phyloP scores from a whole-genome alignment of 2,329 filamentous ascomycete species.

The Calonectria montana region DNA sequence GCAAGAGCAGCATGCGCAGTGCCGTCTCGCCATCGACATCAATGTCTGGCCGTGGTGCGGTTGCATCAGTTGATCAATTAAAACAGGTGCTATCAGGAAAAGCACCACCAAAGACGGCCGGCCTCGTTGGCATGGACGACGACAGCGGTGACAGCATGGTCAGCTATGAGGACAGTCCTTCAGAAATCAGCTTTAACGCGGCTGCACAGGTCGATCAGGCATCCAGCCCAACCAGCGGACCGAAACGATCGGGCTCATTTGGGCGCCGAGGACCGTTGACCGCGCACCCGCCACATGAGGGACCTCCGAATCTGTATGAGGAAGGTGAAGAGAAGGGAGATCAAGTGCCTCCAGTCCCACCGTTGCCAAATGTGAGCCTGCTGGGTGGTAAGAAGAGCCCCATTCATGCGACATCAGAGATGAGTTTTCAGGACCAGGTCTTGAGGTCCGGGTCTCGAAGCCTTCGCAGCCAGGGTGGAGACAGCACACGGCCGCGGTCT shows the following conservation, averaged over 20 bases:
- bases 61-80: slow-evolving; percentile 73
- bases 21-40: slow-evolving; percentile 58
- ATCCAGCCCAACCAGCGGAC: slow-evolving; percentile 43
- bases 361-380: slow-evolving; percentile 57
- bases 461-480: slow-evolving; percentile 56
- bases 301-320: slow-evolving; percentile 42
- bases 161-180: slow-evolving; percentile 76
- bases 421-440: slow-evolving; percentile 51
- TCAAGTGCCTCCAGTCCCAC: slow-evolving; percentile 66
- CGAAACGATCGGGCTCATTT: slow-evolving; percentile 48
- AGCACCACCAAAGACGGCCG: slow-evolving; percentile 51
- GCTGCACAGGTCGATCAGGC: slow-evolving; percentile 46
- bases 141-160: slow-evolving; percentile 76
- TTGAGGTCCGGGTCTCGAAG: slow-evolving; percentile 50
- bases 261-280: slow-evolving; percentile 55
- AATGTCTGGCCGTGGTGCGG: slow-evolving; percentile 59
- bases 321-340: slow-evolving; percentile 48
- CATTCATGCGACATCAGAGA: slow-evolving; percentile 39
- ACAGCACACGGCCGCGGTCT: slow-evolving; percentile 51
- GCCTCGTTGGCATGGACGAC: slow-evolving; percentile 53
- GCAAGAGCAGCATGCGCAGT: slow-evolving; percentile 67
- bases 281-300: slow-evolving; percentile 55
- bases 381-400: slow-evolving; percentile 45
- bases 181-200: slow-evolving; percentile 72
- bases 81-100: slow-evolving; percentile 71